phyloP scores from a whole-genome alignment of 305 asterid species.

The Lippia alba region DNA sequence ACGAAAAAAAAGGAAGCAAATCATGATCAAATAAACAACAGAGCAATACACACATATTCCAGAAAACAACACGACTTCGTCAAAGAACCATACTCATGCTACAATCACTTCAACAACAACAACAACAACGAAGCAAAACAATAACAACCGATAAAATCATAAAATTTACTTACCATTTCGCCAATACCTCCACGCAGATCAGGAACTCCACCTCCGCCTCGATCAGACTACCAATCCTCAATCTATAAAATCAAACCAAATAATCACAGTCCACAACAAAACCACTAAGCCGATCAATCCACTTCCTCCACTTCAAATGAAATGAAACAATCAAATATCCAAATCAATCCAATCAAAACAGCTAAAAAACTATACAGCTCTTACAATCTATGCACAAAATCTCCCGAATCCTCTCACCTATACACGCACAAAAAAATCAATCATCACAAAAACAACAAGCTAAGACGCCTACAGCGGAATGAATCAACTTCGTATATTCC shows the following conservation, averaged over 20 bases:
- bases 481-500: constrained; percentile 22
- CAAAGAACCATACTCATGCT: constrained; percentile 18
- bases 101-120: constrained; percentile 24
- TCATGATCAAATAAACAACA: constrained; percentile 6
- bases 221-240: constrained; percentile 36
- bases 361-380: not conserved
- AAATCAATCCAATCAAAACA: constrained; percentile 43
- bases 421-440: not conserved
- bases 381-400: constrained; percentile 40
- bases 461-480: constrained; percentile 48
- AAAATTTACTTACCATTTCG: constrained; percentile 55
- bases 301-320: constrained; percentile 30
- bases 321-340: constrained; percentile 31
- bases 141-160: not conserved
- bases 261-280: constrained; percentile 26
- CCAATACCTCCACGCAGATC: constrained; percentile 61
- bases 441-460: not conserved
- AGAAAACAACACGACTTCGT: constrained; percentile 14
- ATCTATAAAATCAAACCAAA: constrained; percentile 23
- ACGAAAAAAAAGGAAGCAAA: not conserved
- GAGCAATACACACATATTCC: constrained; percentile 4
- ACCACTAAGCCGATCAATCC: constrained; percentile 43
- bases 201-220: constrained; percentile 47
- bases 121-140: constrained; percentile 25
- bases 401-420: constrained; percentile 26